phyloP scores from a whole-genome alignment of 2,329 filamentous ascomycete genomes.

The Aspergillus bombycis region DNA sequence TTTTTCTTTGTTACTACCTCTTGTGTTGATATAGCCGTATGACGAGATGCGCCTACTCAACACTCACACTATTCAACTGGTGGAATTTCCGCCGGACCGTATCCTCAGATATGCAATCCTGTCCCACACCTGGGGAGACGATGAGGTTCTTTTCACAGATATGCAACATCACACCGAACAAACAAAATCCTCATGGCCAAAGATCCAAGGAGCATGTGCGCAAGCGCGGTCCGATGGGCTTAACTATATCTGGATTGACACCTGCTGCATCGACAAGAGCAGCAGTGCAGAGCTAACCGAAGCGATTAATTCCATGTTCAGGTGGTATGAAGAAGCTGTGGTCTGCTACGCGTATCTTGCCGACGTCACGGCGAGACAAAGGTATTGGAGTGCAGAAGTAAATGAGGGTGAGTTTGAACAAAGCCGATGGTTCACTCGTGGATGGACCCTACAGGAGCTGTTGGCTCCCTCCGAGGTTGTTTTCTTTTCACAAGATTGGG shows the following conservation, averaged over 20 bases:
- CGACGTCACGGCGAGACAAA: background rate
- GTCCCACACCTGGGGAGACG: background rate
- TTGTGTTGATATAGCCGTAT: too few species aligned
- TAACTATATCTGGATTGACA: background rate
- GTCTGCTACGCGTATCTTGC: background rate
- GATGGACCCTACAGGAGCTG: background rate
- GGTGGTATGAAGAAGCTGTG: background rate
- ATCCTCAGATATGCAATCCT: background rate
- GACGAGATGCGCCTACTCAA: conserved; percentile 13
- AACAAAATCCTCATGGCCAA: background rate
- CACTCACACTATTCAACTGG: background rate
- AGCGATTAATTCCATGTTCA: background rate
- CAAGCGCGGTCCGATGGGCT: background rate
- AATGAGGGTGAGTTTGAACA: background rate
- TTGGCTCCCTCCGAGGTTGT: background rate
- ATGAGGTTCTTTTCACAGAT: background rate
- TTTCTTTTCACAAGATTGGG: background rate
- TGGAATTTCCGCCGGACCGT: background rate
- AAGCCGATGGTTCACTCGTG: background rate
- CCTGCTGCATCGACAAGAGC: background rate
- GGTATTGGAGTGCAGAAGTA: background rate
- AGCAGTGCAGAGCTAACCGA: background rate
- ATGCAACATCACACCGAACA: background rate
- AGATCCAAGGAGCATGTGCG: background rate
- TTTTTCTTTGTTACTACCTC: too few species aligned